These are phyloP conservation scores for Mycena rosella DNA, from an alignment of 768 basidiomycete genomes.

Conservation along the genomic window DNA sequence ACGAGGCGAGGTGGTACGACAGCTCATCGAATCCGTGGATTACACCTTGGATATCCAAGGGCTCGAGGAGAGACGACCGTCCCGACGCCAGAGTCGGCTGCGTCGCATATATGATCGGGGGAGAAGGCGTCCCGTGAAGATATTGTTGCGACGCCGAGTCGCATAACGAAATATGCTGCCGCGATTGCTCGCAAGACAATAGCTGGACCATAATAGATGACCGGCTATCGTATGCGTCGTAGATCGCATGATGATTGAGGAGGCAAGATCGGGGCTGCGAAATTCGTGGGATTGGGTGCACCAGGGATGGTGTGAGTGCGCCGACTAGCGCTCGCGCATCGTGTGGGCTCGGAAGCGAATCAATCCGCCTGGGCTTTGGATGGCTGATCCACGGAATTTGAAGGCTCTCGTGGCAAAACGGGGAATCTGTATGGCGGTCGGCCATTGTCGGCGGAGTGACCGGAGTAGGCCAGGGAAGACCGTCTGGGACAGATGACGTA, in stretches of 20 bases:
- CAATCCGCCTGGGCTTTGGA: neutral
- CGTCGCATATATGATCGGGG: neutral
- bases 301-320: neutral
- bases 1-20: neutral
- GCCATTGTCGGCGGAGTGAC: neutral
- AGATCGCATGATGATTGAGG: neutral
- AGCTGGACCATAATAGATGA: too few species aligned
- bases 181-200: neutral
- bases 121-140: neutral
- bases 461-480: neutral
- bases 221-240: neutral
- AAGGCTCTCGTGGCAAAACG: too few species aligned
- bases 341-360: neutral
- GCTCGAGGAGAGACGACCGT: neutral
- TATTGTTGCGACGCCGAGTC: neutral
- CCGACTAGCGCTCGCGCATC: neutral
- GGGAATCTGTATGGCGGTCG: too few species aligned
- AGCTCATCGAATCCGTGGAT: neutral
- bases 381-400: neutral
- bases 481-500: neutral
- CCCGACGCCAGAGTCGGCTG: neutral
- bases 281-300: slow-evolving; percentile 17
- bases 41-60: slow-evolving; percentile 1
- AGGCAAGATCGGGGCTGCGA: slow-evolving; percentile 3
- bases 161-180: neutral